Evolutionary conservation across 2,329 filamentous ascomycete species (phyloP).

Genomic region (Colletotrichum sp.): DNA sequence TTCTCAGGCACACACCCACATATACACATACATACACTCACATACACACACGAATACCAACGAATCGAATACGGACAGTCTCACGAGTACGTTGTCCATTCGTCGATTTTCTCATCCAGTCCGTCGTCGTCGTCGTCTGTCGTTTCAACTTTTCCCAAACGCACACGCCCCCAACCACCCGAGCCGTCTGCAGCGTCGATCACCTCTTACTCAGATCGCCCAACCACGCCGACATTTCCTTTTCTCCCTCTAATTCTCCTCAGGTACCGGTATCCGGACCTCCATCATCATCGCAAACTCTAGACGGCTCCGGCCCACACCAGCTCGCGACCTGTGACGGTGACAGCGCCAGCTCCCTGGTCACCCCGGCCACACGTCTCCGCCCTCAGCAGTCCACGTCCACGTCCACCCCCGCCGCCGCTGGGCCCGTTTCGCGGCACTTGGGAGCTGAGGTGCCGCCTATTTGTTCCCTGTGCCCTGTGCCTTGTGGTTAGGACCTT

Average conservation of each 20-base stretch:
- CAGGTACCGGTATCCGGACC: not conserved
- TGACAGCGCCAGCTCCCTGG: slow-evolving; percentile 13
- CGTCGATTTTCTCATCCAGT: not conserved
- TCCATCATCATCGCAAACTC: not conserved
- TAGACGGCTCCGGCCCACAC: not conserved
- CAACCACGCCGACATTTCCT: not conserved
- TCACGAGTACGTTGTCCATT: not conserved
- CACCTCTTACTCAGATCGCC: slow-evolving; percentile 3
- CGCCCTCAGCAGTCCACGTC: not conserved
- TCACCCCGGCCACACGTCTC: not conserved
- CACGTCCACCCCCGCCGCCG: not conserved
- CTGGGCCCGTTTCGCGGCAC: not conserved
- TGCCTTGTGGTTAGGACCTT: not conserved
- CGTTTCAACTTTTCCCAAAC: not conserved
- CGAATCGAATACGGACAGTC: not conserved
- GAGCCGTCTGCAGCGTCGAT: slow-evolving; percentile 8
- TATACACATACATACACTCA: not conserved
- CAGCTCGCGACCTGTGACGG: slow-evolving; percentile 7
- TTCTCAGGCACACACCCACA: not conserved
- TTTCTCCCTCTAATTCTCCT: not conserved
- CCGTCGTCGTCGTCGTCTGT: not conserved
- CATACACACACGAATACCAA: not conserved
- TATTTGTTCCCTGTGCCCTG: not conserved
- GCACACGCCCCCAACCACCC: slow-evolving; percentile 1
- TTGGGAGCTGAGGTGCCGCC: not conserved